phyloP scores from a whole-genome alignment of 441 rosid genomes.

The Pelargonium myrrhifolium region DNA sequence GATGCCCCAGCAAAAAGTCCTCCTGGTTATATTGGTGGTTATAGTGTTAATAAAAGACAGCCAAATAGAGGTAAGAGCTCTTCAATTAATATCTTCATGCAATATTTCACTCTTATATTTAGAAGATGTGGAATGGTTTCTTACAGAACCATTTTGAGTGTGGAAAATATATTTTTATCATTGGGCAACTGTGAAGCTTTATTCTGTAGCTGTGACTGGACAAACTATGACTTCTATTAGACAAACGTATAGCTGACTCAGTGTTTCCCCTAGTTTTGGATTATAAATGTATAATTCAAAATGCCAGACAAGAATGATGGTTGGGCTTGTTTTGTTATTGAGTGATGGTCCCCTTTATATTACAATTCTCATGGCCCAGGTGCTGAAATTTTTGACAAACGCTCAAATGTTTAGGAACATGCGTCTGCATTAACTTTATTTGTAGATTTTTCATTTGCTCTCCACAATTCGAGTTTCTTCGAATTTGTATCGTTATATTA shows the following conservation, averaged over 20 bases:
- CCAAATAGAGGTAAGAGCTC: constrained; percentile 67
- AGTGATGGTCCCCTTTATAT: neutral
- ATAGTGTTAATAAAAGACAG: constrained; percentile 79
- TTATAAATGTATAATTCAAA: neutral
- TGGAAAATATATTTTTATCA: no score
- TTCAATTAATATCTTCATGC: constrained; percentile 14
- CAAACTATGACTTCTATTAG: neutral
- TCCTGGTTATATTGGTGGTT: constrained; percentile 81
- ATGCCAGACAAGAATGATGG: neutral
- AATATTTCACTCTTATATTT: neutral
- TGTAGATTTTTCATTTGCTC: no score
- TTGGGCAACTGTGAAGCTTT: no score
- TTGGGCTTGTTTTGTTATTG: neutral
- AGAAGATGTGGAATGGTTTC: neutral
- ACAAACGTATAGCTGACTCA: neutral
- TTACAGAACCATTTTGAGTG: neutral
- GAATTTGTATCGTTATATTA: no score
- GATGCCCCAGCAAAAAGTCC: constrained; percentile 65
- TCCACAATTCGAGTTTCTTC: no score
- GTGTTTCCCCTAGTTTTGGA: neutral
- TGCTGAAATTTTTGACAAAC: no score
- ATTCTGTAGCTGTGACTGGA: neutral
- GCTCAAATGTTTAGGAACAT: no score
- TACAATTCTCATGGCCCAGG: no score
- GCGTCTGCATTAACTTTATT: no score